These are phyloP conservation scores for Coelastrella sp. DNA, from an alignment of 139 green algal genomes.

Conservation along the genomic window DNA sequence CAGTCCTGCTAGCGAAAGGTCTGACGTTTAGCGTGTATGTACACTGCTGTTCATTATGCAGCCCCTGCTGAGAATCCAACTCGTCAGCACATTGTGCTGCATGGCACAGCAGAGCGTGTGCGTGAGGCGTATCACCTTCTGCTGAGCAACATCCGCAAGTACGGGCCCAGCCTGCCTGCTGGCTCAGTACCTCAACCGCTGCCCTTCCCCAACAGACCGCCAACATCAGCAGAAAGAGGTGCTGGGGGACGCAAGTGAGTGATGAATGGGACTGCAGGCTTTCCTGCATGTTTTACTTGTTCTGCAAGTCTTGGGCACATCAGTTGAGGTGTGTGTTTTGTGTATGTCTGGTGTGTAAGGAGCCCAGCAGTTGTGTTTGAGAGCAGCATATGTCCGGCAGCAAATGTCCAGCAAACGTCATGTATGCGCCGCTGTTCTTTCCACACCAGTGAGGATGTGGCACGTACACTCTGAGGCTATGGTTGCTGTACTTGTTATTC, in stretches of 20 bases:
- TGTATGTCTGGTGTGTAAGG: too few species aligned
- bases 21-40: too few species aligned
- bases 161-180: slow-evolving; percentile 31
- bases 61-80: background rate
- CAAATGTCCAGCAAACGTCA: too few species aligned
- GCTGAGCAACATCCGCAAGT: slow-evolving; percentile 52
- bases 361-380: too few species aligned
- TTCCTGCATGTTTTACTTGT: background rate
- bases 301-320: background rate
- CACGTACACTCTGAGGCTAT: too few species aligned
- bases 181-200: slow-evolving; percentile 19
- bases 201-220: slow-evolving; percentile 14
- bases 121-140: slow-evolving; percentile 47
- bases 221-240: background rate
- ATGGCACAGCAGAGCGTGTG: slow-evolving; percentile 12
- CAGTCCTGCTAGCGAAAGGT: too few species aligned
- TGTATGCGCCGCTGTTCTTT: too few species aligned
- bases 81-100: slow-evolving; percentile 38
- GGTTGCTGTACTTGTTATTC: too few species aligned
- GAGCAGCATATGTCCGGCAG: too few species aligned
- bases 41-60: slow-evolving; percentile 2
- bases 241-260: background rate
- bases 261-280: background rate
- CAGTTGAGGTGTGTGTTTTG: too few species aligned
- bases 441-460: too few species aligned